Base-by-base conservation (phyloP, 208 protist genomes). In the Porcisia hertigi region DNA sequence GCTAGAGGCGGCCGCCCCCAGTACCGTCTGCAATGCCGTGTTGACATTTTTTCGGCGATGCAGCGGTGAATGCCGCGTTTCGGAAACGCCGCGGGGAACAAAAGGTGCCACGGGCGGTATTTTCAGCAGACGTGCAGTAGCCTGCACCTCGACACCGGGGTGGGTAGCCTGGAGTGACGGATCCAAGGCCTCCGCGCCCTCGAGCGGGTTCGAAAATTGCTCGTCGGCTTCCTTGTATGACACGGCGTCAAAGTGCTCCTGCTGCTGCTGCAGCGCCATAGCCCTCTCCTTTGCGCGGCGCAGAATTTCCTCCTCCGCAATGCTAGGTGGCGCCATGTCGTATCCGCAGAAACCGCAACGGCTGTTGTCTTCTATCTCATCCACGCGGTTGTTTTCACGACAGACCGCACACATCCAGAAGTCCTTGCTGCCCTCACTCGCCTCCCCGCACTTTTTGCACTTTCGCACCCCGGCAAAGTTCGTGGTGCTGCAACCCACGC, bases 321-420 rank as follows among this genome's bases (percentile, higher is more conserved):
- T 72, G 34, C 82, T 85, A 18, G 87, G 82, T 0, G 93, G 93
- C 1, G 93, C 93, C 93, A 97, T 97, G 75, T 97, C 90, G 73
- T 97, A 97, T 25, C 84, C 79, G 76, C 93, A 97, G 70, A 89
- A 92, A 2, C 93, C 93, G 75, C 93, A 97, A 1, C 86, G 70
- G 71, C 93, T 95, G 79, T 97, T 97, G 76, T 94, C 90, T 63
- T 95, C 89, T 18, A 97, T 60, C 45, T 94, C 91, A 75, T 97
- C 93, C 43, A 95, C 77, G 34, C 88, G 88, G 78, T 97, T 97
- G 83, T 95, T 97, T 80, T 95, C 87, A n/a, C 85, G 77, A 76
- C 93, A 97, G 20, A 81, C 86, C 16, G 88, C 85, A 73, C 93
- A 97, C 91, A 95, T 94, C 90, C 91, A 97, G 71, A 90, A 94